These are phyloP conservation scores for Silene uniflora DNA, from an alignment of 148 eudicot genomes.

Conservation along the genomic window DNA sequence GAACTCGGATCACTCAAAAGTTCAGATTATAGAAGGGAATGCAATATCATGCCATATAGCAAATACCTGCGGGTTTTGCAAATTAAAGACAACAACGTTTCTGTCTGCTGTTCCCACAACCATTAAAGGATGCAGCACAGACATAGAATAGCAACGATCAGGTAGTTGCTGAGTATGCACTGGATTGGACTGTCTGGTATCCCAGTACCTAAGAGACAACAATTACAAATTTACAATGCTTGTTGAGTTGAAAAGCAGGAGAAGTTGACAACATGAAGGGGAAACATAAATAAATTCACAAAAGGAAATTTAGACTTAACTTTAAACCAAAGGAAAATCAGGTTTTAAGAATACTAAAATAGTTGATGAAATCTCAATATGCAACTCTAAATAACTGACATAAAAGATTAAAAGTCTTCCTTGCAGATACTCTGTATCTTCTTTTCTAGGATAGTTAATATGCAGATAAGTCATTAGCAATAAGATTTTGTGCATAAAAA, in stretches of 20 bases:
- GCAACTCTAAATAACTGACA: background rate
- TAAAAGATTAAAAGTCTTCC: background rate
- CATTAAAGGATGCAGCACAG: conserved; percentile 79
- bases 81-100: conserved; percentile 66
- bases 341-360: background rate
- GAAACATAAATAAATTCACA: background rate
- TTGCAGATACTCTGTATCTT: background rate
- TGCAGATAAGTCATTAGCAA: background rate
- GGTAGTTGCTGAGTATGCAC: conserved; percentile 79
- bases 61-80: conserved; percentile 82
- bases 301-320: background rate
- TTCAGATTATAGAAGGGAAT: background rate
- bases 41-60: background rate
- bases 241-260: background rate
- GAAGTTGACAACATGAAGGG: background rate
- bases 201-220: conserved; percentile 69
- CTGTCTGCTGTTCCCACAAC: conserved; percentile 94
- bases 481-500: background rate
- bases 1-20: background rate
- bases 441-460: conserved; percentile 3
- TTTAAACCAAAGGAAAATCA: background rate
- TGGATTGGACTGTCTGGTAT: conserved; percentile 78
- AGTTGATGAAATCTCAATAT: background rate
- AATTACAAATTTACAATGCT: background rate
- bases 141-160: conserved; percentile 88